Evolutionary conservation across 2,329 filamentous ascomycete species (phyloP).

Genomic region (Stylonectria norvegica): DNA sequence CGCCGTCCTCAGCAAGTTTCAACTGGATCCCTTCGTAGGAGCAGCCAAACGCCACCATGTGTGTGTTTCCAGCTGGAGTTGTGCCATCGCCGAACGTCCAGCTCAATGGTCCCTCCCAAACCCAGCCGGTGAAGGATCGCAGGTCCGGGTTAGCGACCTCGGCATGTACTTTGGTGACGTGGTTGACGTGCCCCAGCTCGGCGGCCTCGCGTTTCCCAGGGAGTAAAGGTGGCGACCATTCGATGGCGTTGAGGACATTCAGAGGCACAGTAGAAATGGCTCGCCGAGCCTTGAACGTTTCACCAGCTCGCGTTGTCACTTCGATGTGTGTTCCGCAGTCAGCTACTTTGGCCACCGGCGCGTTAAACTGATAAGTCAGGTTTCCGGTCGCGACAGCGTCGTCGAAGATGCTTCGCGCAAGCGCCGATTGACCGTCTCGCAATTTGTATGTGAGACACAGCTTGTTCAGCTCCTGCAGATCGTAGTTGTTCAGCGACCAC

Average conservation of each 20-base stretch:
- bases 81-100: slow-evolving; percentile 12
- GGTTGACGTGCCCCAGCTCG: slow-evolving; percentile 9
- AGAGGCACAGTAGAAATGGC: slow-evolving; percentile 10
- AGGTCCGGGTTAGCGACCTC: slow-evolving; percentile 8
- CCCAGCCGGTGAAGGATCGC: slow-evolving; percentile 8
- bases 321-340: slow-evolving; percentile 7
- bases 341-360: slow-evolving; percentile 3
- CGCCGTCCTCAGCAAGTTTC: slow-evolving; percentile 5
- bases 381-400: slow-evolving; percentile 8
- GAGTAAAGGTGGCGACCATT: slow-evolving; percentile 8
- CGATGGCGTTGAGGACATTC: slow-evolving; percentile 8
- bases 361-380: slow-evolving; percentile 9
- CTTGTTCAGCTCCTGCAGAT: slow-evolving; percentile 6
- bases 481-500: slow-evolving; percentile 12
- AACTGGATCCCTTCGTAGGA: slow-evolving; percentile 7
- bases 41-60: slow-evolving; percentile 10
- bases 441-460: slow-evolving; percentile 10
- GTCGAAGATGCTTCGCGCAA: slow-evolving; percentile 8
- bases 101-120: slow-evolving; percentile 5
- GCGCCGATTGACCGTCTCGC: slow-evolving; percentile 8
- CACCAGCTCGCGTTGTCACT: slow-evolving; percentile 6
- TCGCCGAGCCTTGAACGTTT: slow-evolving; percentile 1
- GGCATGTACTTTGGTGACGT: slow-evolving; percentile 11
- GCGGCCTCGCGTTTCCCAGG: slow-evolving; percentile 6
- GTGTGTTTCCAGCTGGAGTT: slow-evolving; percentile 11